Evolutionary conservation across 1,139 yeast species (phyloP), one percentile per base, ranked within the genome.

Genomic region (Trichomonascaceae sp.): DNA sequence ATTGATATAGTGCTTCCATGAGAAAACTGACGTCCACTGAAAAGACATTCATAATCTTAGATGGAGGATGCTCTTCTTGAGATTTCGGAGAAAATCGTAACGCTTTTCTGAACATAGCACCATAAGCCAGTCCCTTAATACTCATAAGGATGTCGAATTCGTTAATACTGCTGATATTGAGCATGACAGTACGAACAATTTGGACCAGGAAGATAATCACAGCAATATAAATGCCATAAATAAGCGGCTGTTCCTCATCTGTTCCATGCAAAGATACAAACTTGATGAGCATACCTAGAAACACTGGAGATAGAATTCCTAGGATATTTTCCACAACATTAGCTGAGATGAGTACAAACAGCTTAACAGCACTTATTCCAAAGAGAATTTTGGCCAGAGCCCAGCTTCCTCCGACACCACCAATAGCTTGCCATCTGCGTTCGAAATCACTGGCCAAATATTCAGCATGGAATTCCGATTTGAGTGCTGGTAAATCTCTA

Each of bases 221-320:
- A 0, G 95, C 88, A 61, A 90, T 83, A 82, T 86, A 81, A 57
- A 85, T 80, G 38, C 98, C 98, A 61, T 76, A 79, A 1, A 89
- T 79, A 45, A 88, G 73, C 3, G 96, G 71, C 46, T 78, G 56
- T 1, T 61, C 62, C n/a, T 63, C 71, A 17, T 70, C 64, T 41
- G 64, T 61, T 49, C 69, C 71, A 68, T 86, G 88, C 41, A 84
- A 87, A 55, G 85, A 83, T 38, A 89, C 96, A 70, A 88, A 91
- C 56, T 79, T 75, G 61, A 91, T 88, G 66, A 91, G 77, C 50
- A 80, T 70, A 61, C 83, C 80, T 59, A 91, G 75, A 57, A 90
- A 73, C 65, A 86, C 95, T 3, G 97, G 97, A 70, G 90, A 96
- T 15, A 81, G 75, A 64, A 87, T 88, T 13, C 52, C 56, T 59